These are phyloP conservation scores for Gamarada debralockiae DNA, from an alignment of 495 filamentous ascomycete genomes.

Conservation along the genomic window DNA sequence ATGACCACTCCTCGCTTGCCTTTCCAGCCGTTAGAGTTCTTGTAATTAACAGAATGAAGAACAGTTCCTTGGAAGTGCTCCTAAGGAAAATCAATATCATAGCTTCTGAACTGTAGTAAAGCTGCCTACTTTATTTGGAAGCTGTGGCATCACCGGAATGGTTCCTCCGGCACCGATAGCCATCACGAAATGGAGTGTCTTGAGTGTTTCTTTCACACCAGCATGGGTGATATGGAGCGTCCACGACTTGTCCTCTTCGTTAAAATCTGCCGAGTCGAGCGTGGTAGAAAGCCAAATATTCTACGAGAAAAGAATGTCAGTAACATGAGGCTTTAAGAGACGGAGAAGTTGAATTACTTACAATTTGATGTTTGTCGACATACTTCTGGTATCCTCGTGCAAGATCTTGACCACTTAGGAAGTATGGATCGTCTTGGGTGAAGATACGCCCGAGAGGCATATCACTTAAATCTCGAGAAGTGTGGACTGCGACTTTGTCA, in stretches of 20 bases:
- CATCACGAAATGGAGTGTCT: not conserved
- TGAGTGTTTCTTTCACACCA: not conserved
- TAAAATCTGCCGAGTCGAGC: constrained; percentile 28
- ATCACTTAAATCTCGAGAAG: constrained; percentile 26
- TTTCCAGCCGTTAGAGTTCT: constrained; percentile 21
- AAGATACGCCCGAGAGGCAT: constrained; percentile 26
- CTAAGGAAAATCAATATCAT: not conserved
- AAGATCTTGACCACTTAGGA: constrained; percentile 15
- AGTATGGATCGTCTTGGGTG: constrained; percentile 25
- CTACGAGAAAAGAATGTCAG: constrained; percentile 19
- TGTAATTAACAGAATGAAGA: constrained; percentile 33
- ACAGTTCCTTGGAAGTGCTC: constrained; percentile 27
- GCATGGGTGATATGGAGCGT: constrained; percentile 18
- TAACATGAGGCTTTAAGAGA: constrained; percentile 16
- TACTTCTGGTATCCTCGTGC: not conserved
- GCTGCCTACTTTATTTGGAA: not conserved
- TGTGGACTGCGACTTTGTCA: constrained; percentile 28
- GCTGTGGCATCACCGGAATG: not conserved
- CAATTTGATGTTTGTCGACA: constrained; percentile 4
- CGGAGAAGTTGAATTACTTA: constrained; percentile 15
- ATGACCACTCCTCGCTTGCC: constrained; percentile 36
- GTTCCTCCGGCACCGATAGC: not conserved
- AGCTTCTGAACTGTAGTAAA: not conserved
- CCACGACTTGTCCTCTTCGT: constrained; percentile 27
- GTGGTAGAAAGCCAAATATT: constrained; percentile 1